phyloP scores from a whole-genome alignment of 345 rosid genomes.

The Eucalyptus fibrosa region DNA sequence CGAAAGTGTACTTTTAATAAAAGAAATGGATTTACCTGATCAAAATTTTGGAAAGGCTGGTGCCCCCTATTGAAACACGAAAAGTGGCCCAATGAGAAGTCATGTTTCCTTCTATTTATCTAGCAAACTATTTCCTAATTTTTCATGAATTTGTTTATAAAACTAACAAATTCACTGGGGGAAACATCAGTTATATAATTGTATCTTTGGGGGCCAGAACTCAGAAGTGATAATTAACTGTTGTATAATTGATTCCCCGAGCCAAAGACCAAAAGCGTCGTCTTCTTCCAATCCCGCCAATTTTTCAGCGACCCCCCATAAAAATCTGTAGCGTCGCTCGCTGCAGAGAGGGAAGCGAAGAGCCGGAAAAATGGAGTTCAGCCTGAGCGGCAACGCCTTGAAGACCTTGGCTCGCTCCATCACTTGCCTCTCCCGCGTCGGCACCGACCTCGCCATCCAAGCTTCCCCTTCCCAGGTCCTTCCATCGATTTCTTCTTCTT shows the following conservation, averaged over 20 bases:
- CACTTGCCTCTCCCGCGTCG: conserved; percentile 76
- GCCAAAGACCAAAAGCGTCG: background rate
- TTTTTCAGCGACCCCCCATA: background rate
- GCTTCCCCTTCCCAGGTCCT: conserved; percentile 65
- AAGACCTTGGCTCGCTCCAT: conserved; percentile 71
- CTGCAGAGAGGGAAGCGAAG: background rate
- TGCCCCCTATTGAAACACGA: too few relatives aligned
- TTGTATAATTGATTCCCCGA: background rate
- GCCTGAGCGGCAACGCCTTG: conserved; percentile 66
- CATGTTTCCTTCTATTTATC: too few relatives aligned
- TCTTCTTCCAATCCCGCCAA: background rate
- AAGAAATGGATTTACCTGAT: too few relatives aligned
- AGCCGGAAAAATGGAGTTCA: conserved; percentile 43
- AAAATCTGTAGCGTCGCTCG: too few relatives aligned
- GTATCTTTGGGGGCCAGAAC: background rate
- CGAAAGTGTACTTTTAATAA: too few relatives aligned
- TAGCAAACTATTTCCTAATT: too few relatives aligned
- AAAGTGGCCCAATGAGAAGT: too few relatives aligned
- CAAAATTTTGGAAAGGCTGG: too few relatives aligned
- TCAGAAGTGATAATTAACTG: background rate
- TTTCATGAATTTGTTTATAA: too few relatives aligned
- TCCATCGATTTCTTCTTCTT: background rate
- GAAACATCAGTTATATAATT: background rate
- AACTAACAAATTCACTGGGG: background rate
- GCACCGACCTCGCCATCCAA: conserved; percentile 74